Percentiles rank a stretch among this genome's conserved stretches.
Evolutionary conservation across 257 asterid genomes (phyloP).

Genomic region (Gardenia jasminoides): DNA sequence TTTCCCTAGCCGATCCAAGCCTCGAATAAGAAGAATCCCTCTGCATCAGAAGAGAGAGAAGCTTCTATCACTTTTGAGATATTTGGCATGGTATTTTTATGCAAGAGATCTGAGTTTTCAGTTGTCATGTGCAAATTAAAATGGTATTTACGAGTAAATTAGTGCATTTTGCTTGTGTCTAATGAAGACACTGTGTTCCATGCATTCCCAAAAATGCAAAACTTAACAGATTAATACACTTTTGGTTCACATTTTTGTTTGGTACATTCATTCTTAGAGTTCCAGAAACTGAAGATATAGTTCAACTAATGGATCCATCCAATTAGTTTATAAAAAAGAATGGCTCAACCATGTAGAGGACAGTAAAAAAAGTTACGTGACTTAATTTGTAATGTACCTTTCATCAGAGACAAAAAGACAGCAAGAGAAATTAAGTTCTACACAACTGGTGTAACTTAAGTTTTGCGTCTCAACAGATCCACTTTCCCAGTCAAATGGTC

Average conservation of each 20-base stretch:
- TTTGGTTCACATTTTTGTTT: background rate
- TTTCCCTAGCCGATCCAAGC: constrained; percentile 69
- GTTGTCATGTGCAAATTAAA: background rate
- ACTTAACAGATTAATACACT: too few species aligned
- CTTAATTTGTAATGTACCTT: background rate
- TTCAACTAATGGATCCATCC: background rate
- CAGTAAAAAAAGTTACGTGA: background rate
- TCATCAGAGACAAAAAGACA: background rate
- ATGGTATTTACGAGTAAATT: background rate
- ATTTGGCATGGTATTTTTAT: background rate
- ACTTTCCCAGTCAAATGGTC: background rate
- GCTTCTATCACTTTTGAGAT: background rate
- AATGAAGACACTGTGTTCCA: background rate
- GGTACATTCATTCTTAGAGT: background rate
- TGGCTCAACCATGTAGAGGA: background rate
- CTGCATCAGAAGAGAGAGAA: constrained; percentile 37
- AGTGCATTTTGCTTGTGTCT: background rate
- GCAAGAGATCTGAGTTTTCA: background rate
- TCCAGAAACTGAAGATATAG: background rate
- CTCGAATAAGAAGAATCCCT: constrained; percentile 84
- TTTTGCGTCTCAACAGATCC: background rate
- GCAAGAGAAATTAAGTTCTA: background rate
- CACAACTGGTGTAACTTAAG: background rate
- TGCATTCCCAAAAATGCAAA: background rate
- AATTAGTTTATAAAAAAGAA: background rate